Conservation (phyloP, 192 early-diverging fungal species). For the Funneliformis geosporum region DNA sequence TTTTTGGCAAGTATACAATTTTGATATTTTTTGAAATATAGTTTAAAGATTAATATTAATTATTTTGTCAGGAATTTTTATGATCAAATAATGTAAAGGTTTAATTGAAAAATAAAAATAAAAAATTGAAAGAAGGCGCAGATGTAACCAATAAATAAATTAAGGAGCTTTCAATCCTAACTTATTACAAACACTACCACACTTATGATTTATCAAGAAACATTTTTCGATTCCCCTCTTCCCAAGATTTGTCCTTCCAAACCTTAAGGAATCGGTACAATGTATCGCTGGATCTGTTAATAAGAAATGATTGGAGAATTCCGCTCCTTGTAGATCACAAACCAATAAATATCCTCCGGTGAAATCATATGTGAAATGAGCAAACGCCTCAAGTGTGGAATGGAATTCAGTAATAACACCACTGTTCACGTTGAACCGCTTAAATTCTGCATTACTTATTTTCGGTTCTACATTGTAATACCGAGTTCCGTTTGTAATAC, state of each 20-base stretch:
- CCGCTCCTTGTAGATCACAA: conserved; percentile 26
- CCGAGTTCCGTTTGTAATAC: not conserved
- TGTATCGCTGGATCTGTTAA: conserved; percentile 31
- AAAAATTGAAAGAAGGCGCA: too few species aligned
- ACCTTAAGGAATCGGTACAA: conserved; percentile 7
- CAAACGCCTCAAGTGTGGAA: conserved; percentile 23
- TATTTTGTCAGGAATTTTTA: too few species aligned
- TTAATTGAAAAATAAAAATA: too few species aligned
- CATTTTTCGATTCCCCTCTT: conserved; percentile 6
- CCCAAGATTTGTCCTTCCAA: conserved; percentile 23
- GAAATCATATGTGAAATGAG: conserved; percentile 17
- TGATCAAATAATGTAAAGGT: too few species aligned
- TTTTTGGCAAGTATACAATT: too few species aligned
- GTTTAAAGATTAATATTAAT: too few species aligned
- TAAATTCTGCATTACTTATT: not conserved
- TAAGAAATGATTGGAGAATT: not conserved
- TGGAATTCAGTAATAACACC: conserved; percentile 9
- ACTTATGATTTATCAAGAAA: conserved; percentile 19
- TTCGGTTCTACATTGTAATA: conserved; percentile 8
- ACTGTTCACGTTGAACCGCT: conserved; percentile 22
- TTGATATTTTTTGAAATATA: too few species aligned
- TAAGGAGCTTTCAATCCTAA: conserved; percentile 1
- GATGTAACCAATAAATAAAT: too few species aligned
- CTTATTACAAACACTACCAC: conserved; percentile 9
- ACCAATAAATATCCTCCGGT: conserved; percentile 22